Base-by-base conservation (phyloP, 1,284 basidiomycete genomes). In the Pseudozyma tsukubaensis region DNA sequence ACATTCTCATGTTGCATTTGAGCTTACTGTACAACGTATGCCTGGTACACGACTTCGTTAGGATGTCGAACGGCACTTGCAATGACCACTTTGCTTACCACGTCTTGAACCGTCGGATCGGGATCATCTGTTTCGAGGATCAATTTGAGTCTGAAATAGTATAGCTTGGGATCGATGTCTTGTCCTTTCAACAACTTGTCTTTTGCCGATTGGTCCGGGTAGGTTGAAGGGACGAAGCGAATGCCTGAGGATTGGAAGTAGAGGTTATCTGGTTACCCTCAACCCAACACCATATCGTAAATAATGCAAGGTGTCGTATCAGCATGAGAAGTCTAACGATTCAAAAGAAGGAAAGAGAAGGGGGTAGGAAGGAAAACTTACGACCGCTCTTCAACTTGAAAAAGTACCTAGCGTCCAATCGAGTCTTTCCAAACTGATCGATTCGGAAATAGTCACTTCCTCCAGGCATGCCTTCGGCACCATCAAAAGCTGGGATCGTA, bases 371-470 rank as follows among this genome's bases (percentile, higher is more conserved):
- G 9, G 40, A 18, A 6, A 6, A 58, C 55, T 53, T 64, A 61
- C 47, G 70, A 42, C 70, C 64, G 13, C 24, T 39, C 35, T 58
- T 64, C 12, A 69, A 50, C 13, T 48, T 39, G 61, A 73, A 73
- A 43, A 69, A 61, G 51, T 65, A 73, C 1, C 71, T n/a, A 6
- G 71, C 71, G 39, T 73, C 71, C 0, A 73, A 50, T 3, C 71
- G 53, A 6, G 71, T 65, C 37, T 69, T 68, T 3, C 65, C 70
- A 6, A 62, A 54, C 1, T 7, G 29, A 29, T 68, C 70, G 50
- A 32, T 72, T 34, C 70, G 70, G 47, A 61, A 64, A 39, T 72
- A 68, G 54, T 72, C 70, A 45, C 56, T 60, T 2, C 70, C 70
- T 4, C 70, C 70, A 5, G 55, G 50, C 45, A 58, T 56, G 7